These are phyloP conservation scores for Lablab purpureus DNA, from an alignment of 306 rosid genomes.

Conservation along the genomic window DNA sequence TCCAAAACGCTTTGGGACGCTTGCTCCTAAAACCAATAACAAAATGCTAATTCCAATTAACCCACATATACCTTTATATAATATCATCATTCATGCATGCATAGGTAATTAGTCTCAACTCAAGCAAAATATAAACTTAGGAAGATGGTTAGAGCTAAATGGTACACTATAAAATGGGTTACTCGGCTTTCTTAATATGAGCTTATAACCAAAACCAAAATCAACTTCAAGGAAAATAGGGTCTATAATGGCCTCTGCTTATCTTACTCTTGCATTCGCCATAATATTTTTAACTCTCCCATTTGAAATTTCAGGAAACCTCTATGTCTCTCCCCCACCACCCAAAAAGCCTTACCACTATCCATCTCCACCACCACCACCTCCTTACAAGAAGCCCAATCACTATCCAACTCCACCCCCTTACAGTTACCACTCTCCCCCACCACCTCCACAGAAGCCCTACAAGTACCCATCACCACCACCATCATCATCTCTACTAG, in stretches of 20 bases:
- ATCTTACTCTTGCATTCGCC: conserved; percentile 53
- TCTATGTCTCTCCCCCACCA: conserved; percentile 56
- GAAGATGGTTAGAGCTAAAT: neutral
- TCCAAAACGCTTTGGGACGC: conserved; percentile 30
- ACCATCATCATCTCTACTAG: neutral
- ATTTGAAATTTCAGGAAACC: conserved; percentile 47
- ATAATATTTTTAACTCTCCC: conserved; percentile 34
- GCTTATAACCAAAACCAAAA: neutral
- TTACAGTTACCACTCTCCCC: conserved; percentile 25
- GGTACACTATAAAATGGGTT: conserved; percentile 47
- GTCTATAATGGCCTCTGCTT: conserved; percentile 46
- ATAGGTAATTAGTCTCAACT: too few species aligned
- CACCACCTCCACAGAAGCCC: conserved; percentile 33
- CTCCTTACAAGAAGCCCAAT: conserved; percentile 12
- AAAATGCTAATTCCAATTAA: neutral
- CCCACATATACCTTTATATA: too few species aligned
- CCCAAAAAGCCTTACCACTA: conserved; percentile 20
- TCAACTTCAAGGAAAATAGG: conserved; percentile 54
- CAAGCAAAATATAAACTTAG: too few species aligned
- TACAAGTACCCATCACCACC: neutral
- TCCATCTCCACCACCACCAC: conserved; percentile 48
- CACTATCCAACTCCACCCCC: conserved; percentile 6
- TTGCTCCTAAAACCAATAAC: conserved; percentile 33
- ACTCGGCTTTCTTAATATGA: neutral
- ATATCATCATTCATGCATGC: neutral